Conservation (phyloP, 1,284 basidiomycete species). For the Takashimella koratensis region DNA sequence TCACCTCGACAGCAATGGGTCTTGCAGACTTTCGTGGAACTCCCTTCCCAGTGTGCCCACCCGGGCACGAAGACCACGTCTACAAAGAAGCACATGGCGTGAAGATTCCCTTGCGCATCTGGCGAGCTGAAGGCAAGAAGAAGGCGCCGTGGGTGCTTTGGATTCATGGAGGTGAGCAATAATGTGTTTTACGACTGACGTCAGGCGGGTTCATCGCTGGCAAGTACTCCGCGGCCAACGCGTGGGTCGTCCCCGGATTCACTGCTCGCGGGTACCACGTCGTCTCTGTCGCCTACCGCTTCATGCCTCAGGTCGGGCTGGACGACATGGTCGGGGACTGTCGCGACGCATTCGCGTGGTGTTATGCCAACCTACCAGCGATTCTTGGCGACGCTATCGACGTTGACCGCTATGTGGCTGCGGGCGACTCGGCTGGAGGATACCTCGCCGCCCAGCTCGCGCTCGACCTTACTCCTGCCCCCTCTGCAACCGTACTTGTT, state of each 20-base stretch:
- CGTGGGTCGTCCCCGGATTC: conserved; percentile 30
- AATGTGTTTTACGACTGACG: neutral
- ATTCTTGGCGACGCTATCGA: conserved; percentile 13
- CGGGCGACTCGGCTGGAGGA: conserved; percentile 35
- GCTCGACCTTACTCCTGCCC: neutral
- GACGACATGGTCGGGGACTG: conserved; percentile 25
- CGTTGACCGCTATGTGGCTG: conserved; percentile 21
- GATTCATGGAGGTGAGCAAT: conserved; percentile 21
- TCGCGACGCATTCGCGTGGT: conserved; percentile 22
- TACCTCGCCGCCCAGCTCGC: conserved; percentile 6
- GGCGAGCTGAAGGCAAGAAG: conserved; percentile 15
- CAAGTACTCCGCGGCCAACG: conserved; percentile 14
- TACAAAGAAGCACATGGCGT: conserved; percentile 27
- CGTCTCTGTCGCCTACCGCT: conserved; percentile 32
- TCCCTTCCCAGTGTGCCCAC: neutral
- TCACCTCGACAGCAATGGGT: neutral
- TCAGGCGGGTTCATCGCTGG: conserved; percentile 17
- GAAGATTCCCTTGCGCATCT: conserved; percentile 26
- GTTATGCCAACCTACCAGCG: conserved; percentile 8
- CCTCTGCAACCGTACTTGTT: neutral
- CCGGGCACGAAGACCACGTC: conserved; percentile 19
- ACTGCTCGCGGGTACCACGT: conserved; percentile 21
- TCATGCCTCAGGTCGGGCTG: conserved; percentile 25
- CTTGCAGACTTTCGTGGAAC: neutral
- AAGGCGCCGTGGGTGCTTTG: conserved; percentile 15